Percentiles rank a stretch among this genome's conserved stretches.
These are phyloP conservation scores for Globisporangium irregulare DNA, from an alignment of 352 stramenopile genomes.

Conservation along the genomic window DNA sequence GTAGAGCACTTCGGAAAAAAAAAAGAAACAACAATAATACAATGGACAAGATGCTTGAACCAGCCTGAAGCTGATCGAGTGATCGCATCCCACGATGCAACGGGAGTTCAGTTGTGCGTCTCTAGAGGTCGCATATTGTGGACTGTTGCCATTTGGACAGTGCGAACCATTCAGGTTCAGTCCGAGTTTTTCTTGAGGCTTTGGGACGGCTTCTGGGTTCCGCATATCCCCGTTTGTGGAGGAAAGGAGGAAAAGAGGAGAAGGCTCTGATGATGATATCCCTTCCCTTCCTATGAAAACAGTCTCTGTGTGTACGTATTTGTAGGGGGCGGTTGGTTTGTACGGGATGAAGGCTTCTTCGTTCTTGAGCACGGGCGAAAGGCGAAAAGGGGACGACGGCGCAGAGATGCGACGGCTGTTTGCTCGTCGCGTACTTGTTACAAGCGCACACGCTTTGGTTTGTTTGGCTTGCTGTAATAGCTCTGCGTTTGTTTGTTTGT, in stretches of 20 bases:
- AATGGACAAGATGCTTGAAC: not conserved
- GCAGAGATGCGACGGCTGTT: not conserved
- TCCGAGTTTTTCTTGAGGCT: not conserved
- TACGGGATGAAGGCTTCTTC: too few species aligned
- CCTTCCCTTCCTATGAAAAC: not conserved
- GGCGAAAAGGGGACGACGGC: not conserved
- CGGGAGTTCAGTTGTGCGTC: not conserved
- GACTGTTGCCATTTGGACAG: not conserved
- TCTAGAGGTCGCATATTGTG: not conserved
- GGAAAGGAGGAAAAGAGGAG: not conserved
- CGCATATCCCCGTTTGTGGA: not conserved
- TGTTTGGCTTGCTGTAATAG: not conserved
- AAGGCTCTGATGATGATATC: not conserved
- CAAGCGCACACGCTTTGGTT: not conserved
- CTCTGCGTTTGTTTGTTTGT: not conserved
- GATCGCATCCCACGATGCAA: not conserved
- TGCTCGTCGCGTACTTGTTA: not conserved
- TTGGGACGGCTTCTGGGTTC: not conserved
- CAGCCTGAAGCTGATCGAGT: not conserved
- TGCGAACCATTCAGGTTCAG: not conserved
- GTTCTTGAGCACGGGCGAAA: not conserved
- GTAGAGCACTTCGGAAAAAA: conserved; percentile 1
- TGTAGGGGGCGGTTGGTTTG: too few species aligned
- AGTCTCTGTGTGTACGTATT: not conserved
- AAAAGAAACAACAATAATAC: not conserved